A percentile compares a stretch with the other conserved stretches of the same genome.
Evolutionary conservation across 139 green algal genomes (phyloP).

Genomic region (Klebsormidium nitens): DNA sequence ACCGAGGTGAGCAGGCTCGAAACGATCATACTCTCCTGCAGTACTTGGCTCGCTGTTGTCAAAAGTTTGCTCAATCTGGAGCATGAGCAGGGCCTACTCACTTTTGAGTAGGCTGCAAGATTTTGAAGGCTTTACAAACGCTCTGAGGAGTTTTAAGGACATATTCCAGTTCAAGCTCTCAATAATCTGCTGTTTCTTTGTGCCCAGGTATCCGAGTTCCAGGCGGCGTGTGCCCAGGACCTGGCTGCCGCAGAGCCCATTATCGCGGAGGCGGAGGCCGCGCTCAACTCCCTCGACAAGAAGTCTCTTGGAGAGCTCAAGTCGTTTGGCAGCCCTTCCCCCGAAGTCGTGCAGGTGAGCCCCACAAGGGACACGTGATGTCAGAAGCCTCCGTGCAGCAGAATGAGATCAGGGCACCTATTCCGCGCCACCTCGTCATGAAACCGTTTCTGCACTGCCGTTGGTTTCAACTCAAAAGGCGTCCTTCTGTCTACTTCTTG

Average conservation of each 20-base stretch:
- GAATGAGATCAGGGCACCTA: no score
- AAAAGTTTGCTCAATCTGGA: no score
- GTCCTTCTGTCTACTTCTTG: neutral
- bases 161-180: no score
- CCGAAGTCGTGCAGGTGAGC: conserved; percentile 76
- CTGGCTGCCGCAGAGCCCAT: conserved; percentile 71
- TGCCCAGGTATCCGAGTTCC: conserved; percentile 55
- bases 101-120: no score
- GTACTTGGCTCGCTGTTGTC: no score
- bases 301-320: conserved; percentile 80
- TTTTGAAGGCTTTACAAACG: no score
- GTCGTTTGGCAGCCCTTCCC: conserved; percentile 75
- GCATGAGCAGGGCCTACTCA: no score
- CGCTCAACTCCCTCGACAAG: conserved; percentile 87
- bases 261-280: conserved; percentile 76
- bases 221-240: conserved; percentile 65
- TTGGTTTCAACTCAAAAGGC: conserved; percentile 49
- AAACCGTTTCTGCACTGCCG: no score
- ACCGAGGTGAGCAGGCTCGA: no score
- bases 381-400: conserved; percentile 68
- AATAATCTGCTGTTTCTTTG: conserved; percentile 4
- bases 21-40: no score
- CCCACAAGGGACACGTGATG: conserved; percentile 81
- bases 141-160: no score
- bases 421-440: no score